phyloP scores from a whole-genome alignment of 108 stramenopile species.

The Pinguiococcus pyrenoidosus region DNA sequence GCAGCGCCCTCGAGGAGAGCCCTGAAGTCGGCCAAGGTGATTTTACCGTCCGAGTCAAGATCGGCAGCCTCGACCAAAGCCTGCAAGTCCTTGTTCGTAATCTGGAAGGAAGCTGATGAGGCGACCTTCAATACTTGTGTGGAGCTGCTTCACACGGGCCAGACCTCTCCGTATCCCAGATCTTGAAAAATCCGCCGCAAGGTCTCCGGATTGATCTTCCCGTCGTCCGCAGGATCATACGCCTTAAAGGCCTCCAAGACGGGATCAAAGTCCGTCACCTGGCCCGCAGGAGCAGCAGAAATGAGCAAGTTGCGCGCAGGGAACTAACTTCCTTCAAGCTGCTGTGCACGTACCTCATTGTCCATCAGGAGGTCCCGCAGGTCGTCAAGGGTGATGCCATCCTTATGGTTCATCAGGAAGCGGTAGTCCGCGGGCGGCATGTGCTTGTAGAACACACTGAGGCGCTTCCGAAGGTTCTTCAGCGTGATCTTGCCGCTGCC shows the following conservation, averaged over 20 bases:
- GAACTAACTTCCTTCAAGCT: too few relatives aligned
- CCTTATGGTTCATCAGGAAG: slow-evolving; percentile 45
- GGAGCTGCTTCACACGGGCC: too few relatives aligned
- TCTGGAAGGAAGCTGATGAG: too few relatives aligned
- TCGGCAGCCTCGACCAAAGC: slow-evolving; percentile 42
- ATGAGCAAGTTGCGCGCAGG: too few relatives aligned
- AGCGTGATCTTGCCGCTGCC: slow-evolving; percentile 24
- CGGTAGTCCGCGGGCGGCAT: slow-evolving; percentile 37
- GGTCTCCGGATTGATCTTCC: slow-evolving; percentile 20
- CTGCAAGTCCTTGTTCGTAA: slow-evolving; percentile 38
- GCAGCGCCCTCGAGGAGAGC: too few relatives aligned
- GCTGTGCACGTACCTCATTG: too few relatives aligned
- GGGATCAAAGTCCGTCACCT: slow-evolving; percentile 44
- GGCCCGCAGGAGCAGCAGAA: too few relatives aligned
- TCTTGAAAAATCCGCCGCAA: slow-evolving; percentile 28
- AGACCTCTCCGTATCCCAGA: slow-evolving; percentile 40
- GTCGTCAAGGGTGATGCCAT: slow-evolving; percentile 38
- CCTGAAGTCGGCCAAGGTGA: slow-evolving; percentile 34
- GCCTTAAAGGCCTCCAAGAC: slow-evolving; percentile 42
- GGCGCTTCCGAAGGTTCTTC: slow-evolving; percentile 22
- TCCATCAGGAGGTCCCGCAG: slow-evolving; percentile 37
- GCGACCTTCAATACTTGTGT: too few relatives aligned
- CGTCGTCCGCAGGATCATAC: slow-evolving; percentile 37
- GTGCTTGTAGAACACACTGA: slow-evolving; percentile 34
- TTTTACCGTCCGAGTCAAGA: slow-evolving; percentile 35